A percentile compares a stretch with the other conserved stretches of the same genome.
Evolutionary conservation across 2,329 filamentous ascomycete genomes (phyloP).

Genomic region (Seiridium unicorne): DNA sequence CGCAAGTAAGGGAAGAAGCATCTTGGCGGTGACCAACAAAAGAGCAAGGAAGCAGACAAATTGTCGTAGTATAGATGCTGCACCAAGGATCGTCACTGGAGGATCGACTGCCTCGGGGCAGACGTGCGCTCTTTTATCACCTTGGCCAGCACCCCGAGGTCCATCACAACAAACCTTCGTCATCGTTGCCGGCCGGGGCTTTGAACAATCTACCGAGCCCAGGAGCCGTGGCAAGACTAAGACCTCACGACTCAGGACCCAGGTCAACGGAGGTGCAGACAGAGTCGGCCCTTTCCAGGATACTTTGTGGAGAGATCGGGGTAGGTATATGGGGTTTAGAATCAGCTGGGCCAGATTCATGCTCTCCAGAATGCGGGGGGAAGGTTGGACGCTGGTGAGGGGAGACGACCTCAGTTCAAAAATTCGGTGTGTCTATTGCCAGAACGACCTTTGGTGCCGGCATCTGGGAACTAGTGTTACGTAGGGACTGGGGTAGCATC

Average conservation of each 20-base stretch:
- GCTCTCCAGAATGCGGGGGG: no score
- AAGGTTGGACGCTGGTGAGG: not conserved
- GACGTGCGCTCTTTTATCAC: not conserved
- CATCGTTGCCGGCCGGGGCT: not conserved
- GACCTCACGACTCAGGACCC: not conserved
- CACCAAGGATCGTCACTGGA: not conserved
- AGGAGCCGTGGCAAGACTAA: not conserved
- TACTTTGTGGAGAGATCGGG: not conserved
- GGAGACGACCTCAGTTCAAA: not conserved
- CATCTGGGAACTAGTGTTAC: not conserved
- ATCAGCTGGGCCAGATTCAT: no score
- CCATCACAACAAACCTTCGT: not conserved
- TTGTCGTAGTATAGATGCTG: not conserved
- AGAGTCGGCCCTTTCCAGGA: not conserved
- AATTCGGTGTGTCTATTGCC: not conserved
- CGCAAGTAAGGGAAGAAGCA: conserved; percentile 9
- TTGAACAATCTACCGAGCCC: not conserved
- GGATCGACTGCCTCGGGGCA: not conserved
- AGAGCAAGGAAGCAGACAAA: not conserved
- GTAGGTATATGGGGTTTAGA: not conserved
- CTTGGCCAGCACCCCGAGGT: not conserved
- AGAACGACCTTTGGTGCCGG: not conserved
- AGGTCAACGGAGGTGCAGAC: not conserved
- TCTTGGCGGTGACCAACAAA: not conserved
- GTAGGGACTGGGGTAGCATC: not conserved